Evolutionary conservation across 495 filamentous ascomycete genomes (phyloP).

Genomic region (Hypoxylon perforatum): DNA sequence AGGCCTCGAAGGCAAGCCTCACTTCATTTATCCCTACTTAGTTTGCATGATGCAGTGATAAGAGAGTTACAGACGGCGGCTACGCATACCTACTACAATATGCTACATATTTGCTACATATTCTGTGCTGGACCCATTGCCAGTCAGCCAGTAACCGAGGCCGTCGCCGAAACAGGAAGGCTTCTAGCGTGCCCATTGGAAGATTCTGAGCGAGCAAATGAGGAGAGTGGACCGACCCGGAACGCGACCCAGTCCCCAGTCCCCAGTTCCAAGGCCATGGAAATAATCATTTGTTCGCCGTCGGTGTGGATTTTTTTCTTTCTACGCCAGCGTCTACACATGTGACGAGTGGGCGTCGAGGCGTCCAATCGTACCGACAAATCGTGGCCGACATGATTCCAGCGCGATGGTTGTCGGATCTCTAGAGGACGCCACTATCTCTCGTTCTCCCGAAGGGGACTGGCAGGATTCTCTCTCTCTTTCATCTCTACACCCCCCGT

Average conservation of each 20-base stretch:
- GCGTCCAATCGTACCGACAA: conserved; percentile 29
- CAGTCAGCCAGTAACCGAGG: conserved; percentile 1
- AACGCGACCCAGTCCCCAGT: conserved; percentile 26
- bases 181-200: conserved; percentile 36
- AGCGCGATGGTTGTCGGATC: conserved; percentile 37
- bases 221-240: conserved; percentile 33
- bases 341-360: conserved; percentile 33
- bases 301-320: conserved; percentile 37
- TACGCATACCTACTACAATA: too few relatives aligned
- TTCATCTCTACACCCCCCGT: conserved; percentile 27
- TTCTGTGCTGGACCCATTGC: conserved; percentile 25
- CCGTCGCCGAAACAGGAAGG: conserved; percentile 25
- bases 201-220: conserved; percentile 27
- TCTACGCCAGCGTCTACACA: conserved; percentile 7
- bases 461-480: conserved; percentile 4
- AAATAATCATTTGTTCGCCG: conserved; percentile 32
- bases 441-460: conserved; percentile 19
- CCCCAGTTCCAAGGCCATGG: conserved; percentile 35
- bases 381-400: conserved; percentile 20
- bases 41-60: conserved; percentile 24
- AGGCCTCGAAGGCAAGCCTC: conserved; percentile 16
- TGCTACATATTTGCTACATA: too few relatives aligned
- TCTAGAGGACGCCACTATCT: conserved; percentile 24
- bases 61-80: conserved; percentile 31
- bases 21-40: conserved; percentile 8